Conservation (phyloP, 1,284 basidiomycete genomes). For the Ceratorhiza oryzae-sativae region DNA sequence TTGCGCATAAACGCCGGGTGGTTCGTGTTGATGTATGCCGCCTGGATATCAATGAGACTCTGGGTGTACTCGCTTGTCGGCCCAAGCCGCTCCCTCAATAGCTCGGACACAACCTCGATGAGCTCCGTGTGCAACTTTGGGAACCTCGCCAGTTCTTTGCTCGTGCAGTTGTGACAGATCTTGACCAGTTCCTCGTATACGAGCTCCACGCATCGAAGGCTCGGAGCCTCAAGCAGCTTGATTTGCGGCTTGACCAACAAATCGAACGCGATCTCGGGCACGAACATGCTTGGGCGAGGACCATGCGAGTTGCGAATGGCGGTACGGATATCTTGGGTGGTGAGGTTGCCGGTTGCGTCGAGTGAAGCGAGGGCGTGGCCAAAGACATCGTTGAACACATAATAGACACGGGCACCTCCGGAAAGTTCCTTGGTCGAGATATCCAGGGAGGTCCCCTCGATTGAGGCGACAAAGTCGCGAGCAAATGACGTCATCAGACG, state of each 20-base stretch:
- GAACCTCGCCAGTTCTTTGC: slow-evolving; percentile 96
- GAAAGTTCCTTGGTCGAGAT: slow-evolving; percentile 99
- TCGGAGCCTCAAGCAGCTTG: slow-evolving; percentile 92
- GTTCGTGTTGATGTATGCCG: slow-evolving; percentile 99
- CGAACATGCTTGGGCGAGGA: slow-evolving; percentile 93
- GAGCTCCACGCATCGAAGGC: slow-evolving; percentile 94
- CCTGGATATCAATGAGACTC: slow-evolving; percentile 95
- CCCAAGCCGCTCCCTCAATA: slow-evolving; percentile 92
- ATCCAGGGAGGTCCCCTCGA: slow-evolving; percentile 97
- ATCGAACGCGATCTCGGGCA: slow-evolving; percentile 97
- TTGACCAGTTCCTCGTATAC: slow-evolving; percentile 99
- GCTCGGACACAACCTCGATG: slow-evolving; percentile 96
- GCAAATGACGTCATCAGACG: slow-evolving; percentile 99
- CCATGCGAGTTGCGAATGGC: slow-evolving; percentile 99
- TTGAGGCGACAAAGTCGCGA: slow-evolving; percentile 95
- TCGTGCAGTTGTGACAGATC: slow-evolving; percentile 99
- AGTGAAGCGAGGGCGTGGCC: slow-evolving; percentile 90
- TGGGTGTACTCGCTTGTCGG: slow-evolving; percentile 97
- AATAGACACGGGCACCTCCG: slow-evolving; percentile 97
- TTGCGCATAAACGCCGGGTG: slow-evolving; percentile 87
- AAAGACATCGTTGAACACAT: slow-evolving; percentile 99
- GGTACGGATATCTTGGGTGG: slow-evolving; percentile 94
- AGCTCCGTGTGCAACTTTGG: slow-evolving; percentile 92
- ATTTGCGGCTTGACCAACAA: slow-evolving; percentile 98
- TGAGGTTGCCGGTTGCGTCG: slow-evolving; percentile 90